Base-by-base conservation (phyloP, 495 filamentous ascomycete species). In the Aspergillus diversus region DNA sequence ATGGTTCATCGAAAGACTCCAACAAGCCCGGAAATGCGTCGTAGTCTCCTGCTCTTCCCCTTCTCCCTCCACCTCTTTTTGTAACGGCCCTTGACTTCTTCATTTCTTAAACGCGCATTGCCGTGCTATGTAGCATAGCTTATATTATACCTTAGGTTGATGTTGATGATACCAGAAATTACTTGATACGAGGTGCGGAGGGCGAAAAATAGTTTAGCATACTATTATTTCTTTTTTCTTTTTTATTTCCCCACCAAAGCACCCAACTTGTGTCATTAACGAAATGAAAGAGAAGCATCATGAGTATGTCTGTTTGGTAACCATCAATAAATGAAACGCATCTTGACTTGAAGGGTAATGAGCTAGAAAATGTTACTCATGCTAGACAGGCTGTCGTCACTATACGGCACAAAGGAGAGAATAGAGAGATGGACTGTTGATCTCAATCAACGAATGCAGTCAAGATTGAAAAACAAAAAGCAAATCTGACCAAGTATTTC, bases 11-110 rank as follows among this genome's bases (percentile, higher is more conserved):
- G 5, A 73, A 75, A 60, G 69, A 68, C 12, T 43, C 64, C 32
- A 68, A 59, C 33, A 77, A 75, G 65, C 55, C 71, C 27, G 69
- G 72, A 33, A 78, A 77, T 59, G 75, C 66, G 61, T 70, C 39
- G 53, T 59, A 32, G 42, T n/a, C 6, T 6, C 5, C 0, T 13
- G 17, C 16, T 9, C 8, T 57, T 57, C 5, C 39, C 42, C 16
- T 16, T 42, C 9, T 27, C 53, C 33, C 16, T 34, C 6, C 42
- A 37, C 49, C n/a, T 15, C n/a, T 4, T 16, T 32, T n/a, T 47
- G 33, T 34, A 21, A 35, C 17, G 47, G 47, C 27, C 50, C 39
- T 37, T 57, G 54, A 52, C 60, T 66, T 13, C 48, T n/a, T 34
- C 43, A 31, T 16, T 48, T 50, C 21, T 27, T 27, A 27, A 27